Percentiles rank a stretch among this genome's conserved stretches.
These are phyloP conservation scores for Beauveria asiatica DNA, from an alignment of 2,329 filamentous ascomycete species.

Conservation along the genomic window DNA sequence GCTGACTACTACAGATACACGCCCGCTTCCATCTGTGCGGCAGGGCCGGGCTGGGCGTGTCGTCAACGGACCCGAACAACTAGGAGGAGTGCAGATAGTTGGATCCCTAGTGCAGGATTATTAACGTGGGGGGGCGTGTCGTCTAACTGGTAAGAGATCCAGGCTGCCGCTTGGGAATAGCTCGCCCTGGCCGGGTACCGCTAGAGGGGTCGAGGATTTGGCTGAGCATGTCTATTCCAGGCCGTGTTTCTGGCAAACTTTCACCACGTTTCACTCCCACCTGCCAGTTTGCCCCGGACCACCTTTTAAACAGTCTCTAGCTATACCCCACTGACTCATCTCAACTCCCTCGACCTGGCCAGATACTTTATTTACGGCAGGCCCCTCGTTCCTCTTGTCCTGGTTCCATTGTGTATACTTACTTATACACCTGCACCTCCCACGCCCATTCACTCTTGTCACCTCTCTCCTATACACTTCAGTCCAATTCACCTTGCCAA, in stretches of 20 bases:
- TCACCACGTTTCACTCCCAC: conserved; percentile 7
- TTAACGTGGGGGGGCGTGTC: conserved; percentile 4
- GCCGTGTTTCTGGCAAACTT: conserved; percentile 6
- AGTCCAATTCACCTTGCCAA: not conserved
- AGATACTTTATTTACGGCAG: conserved; percentile 7
- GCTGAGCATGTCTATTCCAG: conserved; percentile 2
- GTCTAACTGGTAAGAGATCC: not conserved
- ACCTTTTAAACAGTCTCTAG: conserved; percentile 7
- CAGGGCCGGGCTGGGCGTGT: not conserved
- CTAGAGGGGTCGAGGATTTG: conserved; percentile 1
- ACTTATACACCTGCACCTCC: conserved; percentile 8
- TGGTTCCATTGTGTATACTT: not conserved
- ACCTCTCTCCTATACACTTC: not conserved
- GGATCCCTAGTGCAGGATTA: not conserved
- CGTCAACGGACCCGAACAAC: not conserved
- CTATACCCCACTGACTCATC: conserved; percentile 10
- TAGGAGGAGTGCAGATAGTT: not conserved
- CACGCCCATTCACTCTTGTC: not conserved
- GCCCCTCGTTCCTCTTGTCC: not conserved
- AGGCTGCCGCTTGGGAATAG: conserved; percentile 3
- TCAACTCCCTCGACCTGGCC: conserved; percentile 6
- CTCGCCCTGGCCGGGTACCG: conserved; percentile 2
- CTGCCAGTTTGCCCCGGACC: conserved; percentile 5
- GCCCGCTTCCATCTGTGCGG: not conserved
- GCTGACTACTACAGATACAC: not conserved